These are phyloP conservation scores for Cronartium quercuum DNA, from an alignment of 1,284 basidiomycete genomes.

Conservation along the genomic window DNA sequence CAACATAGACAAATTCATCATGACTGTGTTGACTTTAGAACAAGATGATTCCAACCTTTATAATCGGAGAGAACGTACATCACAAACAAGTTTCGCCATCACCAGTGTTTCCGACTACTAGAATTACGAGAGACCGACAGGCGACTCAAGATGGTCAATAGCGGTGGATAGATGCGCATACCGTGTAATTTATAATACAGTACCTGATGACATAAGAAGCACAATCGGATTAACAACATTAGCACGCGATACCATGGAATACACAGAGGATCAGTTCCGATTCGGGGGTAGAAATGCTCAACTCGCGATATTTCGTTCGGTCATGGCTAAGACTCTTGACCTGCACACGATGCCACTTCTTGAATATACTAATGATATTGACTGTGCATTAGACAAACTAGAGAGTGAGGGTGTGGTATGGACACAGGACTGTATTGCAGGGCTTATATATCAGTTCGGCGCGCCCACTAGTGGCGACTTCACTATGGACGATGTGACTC, in stretches of 20 bases:
- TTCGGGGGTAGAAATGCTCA: neutral
- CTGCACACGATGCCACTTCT: neutral
- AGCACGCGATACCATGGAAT: neutral
- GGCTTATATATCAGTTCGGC: neutral
- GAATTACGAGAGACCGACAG: neutral
- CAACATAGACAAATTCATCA: too few relatives aligned
- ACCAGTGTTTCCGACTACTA: too few relatives aligned
- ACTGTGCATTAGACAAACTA: neutral
- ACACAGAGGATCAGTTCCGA: neutral
- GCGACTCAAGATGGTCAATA: neutral
- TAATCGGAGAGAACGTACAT: too few relatives aligned
- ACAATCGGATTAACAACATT: neutral
- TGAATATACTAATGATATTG: neutral
- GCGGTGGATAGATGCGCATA: neutral
- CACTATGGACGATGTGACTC: neutral
- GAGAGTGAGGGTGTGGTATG: neutral
- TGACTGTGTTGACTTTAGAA: too few relatives aligned
- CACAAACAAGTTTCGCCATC: too few relatives aligned
- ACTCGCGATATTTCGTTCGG: neutral
- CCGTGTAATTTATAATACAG: neutral
- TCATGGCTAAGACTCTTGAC: neutral
- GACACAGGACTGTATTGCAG: neutral
- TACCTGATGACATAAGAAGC: neutral
- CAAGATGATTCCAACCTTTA: too few relatives aligned
- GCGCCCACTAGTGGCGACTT: neutral